Evolutionary conservation across 495 filamentous ascomycete species (phyloP), one percentile per base, ranked within the genome.

Genomic region (Podospora sp.): DNA sequence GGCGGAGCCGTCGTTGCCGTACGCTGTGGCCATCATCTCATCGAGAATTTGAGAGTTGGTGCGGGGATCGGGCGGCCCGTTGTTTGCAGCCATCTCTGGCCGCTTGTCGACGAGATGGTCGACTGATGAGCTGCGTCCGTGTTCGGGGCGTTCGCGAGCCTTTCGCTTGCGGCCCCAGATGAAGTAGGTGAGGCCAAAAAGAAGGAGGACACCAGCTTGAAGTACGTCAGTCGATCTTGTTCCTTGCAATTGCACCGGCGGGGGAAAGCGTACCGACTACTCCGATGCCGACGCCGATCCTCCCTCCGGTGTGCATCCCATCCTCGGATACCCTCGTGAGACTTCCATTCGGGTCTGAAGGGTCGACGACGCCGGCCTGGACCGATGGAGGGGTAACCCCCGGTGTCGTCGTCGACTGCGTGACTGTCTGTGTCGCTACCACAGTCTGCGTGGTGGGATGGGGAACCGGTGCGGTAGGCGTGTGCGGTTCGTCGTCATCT

Each of bases 301-400:
- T 18, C 49, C 18, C 49, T 22, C 49, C 49, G 18, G 49, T 52
- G 49, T 52, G 49, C 18, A 52, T 52, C 12, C 49, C 49, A 16
- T 52, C 49, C 49, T 52, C 49, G 18, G 49, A 52, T 52, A 52
- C 49, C 49, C 49, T 18, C 49, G 49, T n/a, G 18, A 52, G 21
- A 12, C 4, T 16, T 22, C 49, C 49, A 22, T 52, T 52, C 4
- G 49, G 49, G 12, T 52, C 49, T 22, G 49, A n/a, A 18, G 16
- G 18, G 12, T 52, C 14, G 29, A 33, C 29, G 3, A 12, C 49
- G 12, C 49, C 49, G 12, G 49, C 49, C 12, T 52, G 49, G 49
- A 52, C 21, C 18, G 49, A 22, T 12, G 18, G 49, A 3, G 49
- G 29, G 29, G 29, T 33, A n/a, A n/a, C n/a, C n/a, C n/a, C n/a